Evolutionary conservation across 768 basidiomycete genomes (phyloP).

Genomic region (Tylopilus rubrobrunneus): DNA sequence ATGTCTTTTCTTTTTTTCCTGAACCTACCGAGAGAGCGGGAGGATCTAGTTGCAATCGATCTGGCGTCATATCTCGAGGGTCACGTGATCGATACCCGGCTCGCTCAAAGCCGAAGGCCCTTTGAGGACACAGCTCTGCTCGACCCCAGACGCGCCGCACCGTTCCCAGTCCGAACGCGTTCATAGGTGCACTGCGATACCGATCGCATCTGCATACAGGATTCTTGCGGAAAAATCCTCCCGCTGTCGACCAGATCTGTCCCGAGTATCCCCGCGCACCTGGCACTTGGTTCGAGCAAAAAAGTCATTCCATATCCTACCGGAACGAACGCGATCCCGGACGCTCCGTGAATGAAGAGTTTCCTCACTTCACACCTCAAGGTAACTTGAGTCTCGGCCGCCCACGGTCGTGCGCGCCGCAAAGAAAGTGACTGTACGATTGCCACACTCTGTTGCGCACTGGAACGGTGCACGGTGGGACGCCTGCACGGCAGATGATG

Average conservation of each 20-base stretch:
- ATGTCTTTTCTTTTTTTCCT: not conserved
- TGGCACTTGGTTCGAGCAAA: not conserved
- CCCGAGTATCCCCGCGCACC: conserved; percentile 9
- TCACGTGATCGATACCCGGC: conserved; percentile 11
- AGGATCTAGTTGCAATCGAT: too few species aligned
- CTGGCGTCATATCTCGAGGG: not conserved
- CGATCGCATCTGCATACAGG: too few species aligned
- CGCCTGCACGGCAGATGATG: not conserved
- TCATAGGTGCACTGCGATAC: too few species aligned
- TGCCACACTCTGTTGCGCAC: too few species aligned
- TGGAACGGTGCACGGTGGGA: too few species aligned
- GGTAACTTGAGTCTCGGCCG: not conserved
- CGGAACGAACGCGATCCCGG: not conserved
- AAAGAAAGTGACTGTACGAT: too few species aligned
- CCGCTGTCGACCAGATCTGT: not conserved
- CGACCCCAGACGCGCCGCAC: too few species aligned
- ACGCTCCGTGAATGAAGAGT: not conserved
- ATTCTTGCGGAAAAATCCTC: not conserved
- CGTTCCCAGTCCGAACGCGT: too few species aligned
- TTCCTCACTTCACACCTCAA: not conserved
- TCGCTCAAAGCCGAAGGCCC: too few species aligned
- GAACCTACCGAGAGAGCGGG: too few species aligned
- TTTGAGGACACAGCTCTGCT: too few species aligned
- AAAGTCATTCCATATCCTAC: not conserved
- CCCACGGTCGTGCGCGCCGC: not conserved